A percentile compares a stretch with the other conserved stretches of the same genome.
Evolutionary conservation across 768 basidiomycete genomes (phyloP).

Genomic region (Asterophora lycoperdoides): DNA sequence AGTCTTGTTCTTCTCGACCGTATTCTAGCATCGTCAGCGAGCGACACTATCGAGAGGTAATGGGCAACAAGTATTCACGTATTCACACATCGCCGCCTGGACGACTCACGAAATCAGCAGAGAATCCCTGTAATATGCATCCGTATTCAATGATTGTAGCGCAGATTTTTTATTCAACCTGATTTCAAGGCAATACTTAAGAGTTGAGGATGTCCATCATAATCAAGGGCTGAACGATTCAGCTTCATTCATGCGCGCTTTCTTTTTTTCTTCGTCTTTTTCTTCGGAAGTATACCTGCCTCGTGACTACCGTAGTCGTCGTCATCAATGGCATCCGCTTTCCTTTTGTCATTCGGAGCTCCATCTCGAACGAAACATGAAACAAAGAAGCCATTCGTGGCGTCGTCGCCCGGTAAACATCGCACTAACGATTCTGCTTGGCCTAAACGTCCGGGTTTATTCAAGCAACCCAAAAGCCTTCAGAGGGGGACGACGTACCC

Average conservation of each 20-base stretch:
- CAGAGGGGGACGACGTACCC: slow-evolving; percentile 33
- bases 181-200: slow-evolving; percentile 1
- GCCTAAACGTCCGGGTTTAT: slow-evolving; percentile 30
- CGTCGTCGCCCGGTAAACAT: slow-evolving; percentile 78
- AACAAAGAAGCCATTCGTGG: slow-evolving; percentile 96
- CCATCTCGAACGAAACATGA: slow-evolving; percentile 68
- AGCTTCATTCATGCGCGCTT: slow-evolving; percentile 9
- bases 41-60: slow-evolving; percentile 13
- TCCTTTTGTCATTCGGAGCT: slow-evolving; percentile 20
- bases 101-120: slow-evolving; percentile 18
- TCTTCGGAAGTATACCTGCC: slow-evolving; percentile 11
- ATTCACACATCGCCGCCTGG: slow-evolving; percentile 11
- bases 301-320: slow-evolving; percentile 11
- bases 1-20: slow-evolving; percentile 5
- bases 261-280: slow-evolving; percentile 20
- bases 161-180: slow-evolving; percentile 8
- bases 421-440: slow-evolving; percentile 62
- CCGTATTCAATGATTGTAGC: slow-evolving; percentile 9
- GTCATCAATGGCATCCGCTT: slow-evolving; percentile 18
- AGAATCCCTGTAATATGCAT: slow-evolving; percentile 10
- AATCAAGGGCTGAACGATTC: too few relatives aligned
- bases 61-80: slow-evolving; percentile 15
- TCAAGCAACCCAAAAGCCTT: slow-evolving; percentile 4
- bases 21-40: slow-evolving; percentile 6
- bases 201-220: too few relatives aligned